Base-by-base conservation (phyloP, 2,329 filamentous ascomycete species). In the Sarocladium strictum region DNA sequence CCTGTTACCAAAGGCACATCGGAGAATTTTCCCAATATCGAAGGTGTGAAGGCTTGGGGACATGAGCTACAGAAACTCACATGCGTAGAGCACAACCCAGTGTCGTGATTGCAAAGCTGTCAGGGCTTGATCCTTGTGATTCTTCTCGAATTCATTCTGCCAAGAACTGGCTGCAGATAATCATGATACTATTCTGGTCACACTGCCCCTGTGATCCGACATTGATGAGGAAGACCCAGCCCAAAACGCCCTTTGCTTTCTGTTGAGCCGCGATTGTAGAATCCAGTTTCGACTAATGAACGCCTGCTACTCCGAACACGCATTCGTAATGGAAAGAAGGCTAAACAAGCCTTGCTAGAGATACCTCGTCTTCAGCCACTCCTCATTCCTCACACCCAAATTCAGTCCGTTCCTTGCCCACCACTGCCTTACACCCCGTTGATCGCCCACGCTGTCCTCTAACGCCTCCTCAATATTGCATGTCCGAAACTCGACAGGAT, bases 391-490 rank as follows among this genome's bases (percentile, higher is more conserved):
- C 38, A 94, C 77, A 1, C 89, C 88, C 53, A 95, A 69, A 64
- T 94, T 93, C 58, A 95, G 72, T 0, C 90, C 90, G 61, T 94
- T 93, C 59, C 78, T 75, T 23, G 89, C 87, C 93, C 93, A 97
- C 93, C 93, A 97, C 58, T 80, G 77, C 55, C 89, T 76, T 17
- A 96, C 89, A 35, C 80, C 79, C 59, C 85, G 83, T 58, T 90
- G 87, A 54, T 87, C 85, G 9, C 81, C 81, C 51, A 93, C 81
- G 21, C 90, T 89, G 66, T 96, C 92, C 67, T 97, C 92, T 37
- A 97, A 77, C 1, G 92, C 92, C 71, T 97, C 93, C 67, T 97
- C 92, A 58, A 97, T 94, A 68, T 96, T 91, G 68, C 91, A 96
- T 1, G 90, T 96, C 68, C 93, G 92, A 70, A 96, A 97, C 69